Evolutionary conservation across 179 eudicot species (phyloP).

Genomic region (Corrigiola litoralis): DNA sequence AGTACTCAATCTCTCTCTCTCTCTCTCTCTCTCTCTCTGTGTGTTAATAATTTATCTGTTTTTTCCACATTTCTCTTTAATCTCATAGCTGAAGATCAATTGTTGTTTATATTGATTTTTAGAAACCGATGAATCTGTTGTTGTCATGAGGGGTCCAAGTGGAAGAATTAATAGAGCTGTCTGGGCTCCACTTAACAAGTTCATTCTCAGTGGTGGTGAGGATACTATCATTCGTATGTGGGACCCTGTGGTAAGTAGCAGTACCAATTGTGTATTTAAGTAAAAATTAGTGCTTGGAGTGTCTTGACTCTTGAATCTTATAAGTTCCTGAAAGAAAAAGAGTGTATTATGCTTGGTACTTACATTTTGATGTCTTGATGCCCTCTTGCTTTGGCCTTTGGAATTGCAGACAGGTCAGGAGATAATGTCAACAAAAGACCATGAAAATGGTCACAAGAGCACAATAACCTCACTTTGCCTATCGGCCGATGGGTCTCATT

Average conservation of each 20-base stretch:
- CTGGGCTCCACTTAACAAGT: slow-evolving; percentile 84
- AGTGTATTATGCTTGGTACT: not conserved
- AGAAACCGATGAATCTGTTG: slow-evolving; percentile 63
- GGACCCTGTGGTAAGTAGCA: slow-evolving; percentile 68
- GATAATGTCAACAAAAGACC: slow-evolving; percentile 52
- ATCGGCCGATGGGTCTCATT: slow-evolving; percentile 77
- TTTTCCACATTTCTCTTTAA: not conserved
- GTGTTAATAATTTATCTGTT: too few species aligned
- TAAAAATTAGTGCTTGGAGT: not conserved
- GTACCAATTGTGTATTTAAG: not conserved
- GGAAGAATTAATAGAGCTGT: slow-evolving; percentile 94
- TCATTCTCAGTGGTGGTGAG: slow-evolving; percentile 87
- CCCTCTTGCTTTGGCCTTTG: not conserved
- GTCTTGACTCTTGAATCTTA: not conserved
- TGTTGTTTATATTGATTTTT: slow-evolving; percentile 10
- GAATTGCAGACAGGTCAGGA: slow-evolving; percentile 65
- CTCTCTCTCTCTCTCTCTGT: too few species aligned
- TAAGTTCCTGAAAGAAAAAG: not conserved
- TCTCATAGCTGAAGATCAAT: not conserved
- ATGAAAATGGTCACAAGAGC: slow-evolving; percentile 60
- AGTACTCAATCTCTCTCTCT: too few species aligned
- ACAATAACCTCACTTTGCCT: slow-evolving; percentile 65
- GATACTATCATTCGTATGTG: slow-evolving; percentile 79
- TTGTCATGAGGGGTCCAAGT: slow-evolving; percentile 60
- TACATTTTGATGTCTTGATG: not conserved